Base-by-base conservation (phyloP, 148 eudicot species). In the Cornus florida region DNA sequence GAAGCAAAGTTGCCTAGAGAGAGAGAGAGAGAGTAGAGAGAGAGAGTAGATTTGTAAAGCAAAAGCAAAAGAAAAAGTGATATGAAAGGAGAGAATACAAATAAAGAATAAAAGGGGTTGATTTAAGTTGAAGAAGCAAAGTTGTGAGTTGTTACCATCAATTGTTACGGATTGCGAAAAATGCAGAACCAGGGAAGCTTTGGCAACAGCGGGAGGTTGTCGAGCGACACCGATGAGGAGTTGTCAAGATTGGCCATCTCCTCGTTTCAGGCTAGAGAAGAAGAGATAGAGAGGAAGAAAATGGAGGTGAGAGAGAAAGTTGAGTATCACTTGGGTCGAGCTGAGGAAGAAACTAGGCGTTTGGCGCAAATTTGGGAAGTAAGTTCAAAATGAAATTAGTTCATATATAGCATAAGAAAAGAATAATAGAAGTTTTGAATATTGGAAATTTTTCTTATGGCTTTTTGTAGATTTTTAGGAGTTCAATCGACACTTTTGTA, bases 301-400 rank as follows among this genome's bases (percentile, higher is more conserved):
- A 77, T 80, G 88, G 86, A 87, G 80, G 83, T 89, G 50, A 85
- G 65, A 28, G 87, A 75, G 76, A 87, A 75, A 77, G 92, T 87
- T 5, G 83, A 89, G 60, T 71, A 75, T 67, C 84, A 89, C 59
- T 82, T 89, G 69, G 84, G 76, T 43, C 87, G 88, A 4, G 88
- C 86, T 0, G 90, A 87, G 73, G 82, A 87, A 75, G 82, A 87
- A 72, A 82, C 90, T 66, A 85, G 70, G 76, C 90, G 90, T 22
- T 74, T 89, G 50, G 87, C 87, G 2, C 85, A 83, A 23, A 81
- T 89, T 77, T 82, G 88, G 86, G 88, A 89, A 69, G 92, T 85
- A 76, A 82, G 86, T 72, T 53, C 22, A 17, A 1, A 50, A 3
- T 50, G 38, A 28, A 28, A 28, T 28, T 28, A 28, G 0, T 28